Percentiles rank a stretch among this genome's conserved stretches.
These are phyloP conservation scores for Cubamyces sp. DNA, from an alignment of 768 basidiomycete species.

Conservation along the genomic window DNA sequence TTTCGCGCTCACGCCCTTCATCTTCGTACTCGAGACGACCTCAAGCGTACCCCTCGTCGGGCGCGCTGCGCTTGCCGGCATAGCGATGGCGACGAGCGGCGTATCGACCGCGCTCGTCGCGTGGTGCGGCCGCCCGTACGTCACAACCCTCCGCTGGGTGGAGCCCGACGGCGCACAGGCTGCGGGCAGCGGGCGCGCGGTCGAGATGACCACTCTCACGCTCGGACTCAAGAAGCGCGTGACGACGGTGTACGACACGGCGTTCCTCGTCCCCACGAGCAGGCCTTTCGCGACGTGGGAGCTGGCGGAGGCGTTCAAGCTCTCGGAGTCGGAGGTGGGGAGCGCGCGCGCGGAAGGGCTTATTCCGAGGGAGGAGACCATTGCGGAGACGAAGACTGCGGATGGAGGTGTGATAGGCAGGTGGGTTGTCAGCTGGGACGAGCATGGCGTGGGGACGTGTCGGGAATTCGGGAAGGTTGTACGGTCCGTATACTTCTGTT, in stretches of 20 bases:
- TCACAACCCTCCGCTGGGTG: conserved; percentile 60
- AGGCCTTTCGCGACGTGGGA: conserved; percentile 85
- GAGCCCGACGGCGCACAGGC: conserved; percentile 39
- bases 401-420: conserved; percentile 66
- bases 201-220: conserved; percentile 74
- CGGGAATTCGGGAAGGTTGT: conserved; percentile 63
- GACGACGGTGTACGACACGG: conserved; percentile 77
- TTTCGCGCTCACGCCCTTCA: conserved; percentile 71
- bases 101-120: conserved; percentile 76
- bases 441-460: conserved; percentile 66
- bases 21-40: conserved; percentile 70
- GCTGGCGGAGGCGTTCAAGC: conserved; percentile 56
- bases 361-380: conserved; percentile 62
- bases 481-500: conserved; percentile 51
- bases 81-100: conserved; percentile 73
- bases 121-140: conserved; percentile 77
- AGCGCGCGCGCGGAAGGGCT: conserved; percentile 45
- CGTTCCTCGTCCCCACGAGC: conserved; percentile 66
- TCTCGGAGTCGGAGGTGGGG: conserved; percentile 43
- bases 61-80: conserved; percentile 65
- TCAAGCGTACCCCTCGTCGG: conserved; percentile 73
- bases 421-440: conserved; percentile 80
- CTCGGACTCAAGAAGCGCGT: conserved; percentile 60
- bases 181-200: conserved; percentile 30
- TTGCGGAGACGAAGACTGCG: conserved; percentile 72